Evolutionary conservation across 2,329 filamentous ascomycete genomes (phyloP), one percentile per base, ranked within the genome.

Genomic region (Pseudogymnoascus sp.): DNA sequence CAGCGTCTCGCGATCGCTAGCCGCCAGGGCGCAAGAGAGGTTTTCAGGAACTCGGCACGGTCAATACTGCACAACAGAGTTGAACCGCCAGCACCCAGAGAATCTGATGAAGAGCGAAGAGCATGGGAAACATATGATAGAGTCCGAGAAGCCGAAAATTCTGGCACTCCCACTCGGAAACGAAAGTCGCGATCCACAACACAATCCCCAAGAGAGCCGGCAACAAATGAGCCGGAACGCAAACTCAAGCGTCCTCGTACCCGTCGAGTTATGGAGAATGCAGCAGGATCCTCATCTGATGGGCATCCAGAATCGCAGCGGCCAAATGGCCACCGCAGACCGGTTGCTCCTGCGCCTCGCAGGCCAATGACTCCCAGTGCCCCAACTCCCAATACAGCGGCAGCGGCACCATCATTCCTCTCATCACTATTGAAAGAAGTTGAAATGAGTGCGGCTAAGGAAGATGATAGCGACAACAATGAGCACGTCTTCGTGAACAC

Each of bases 71-170:
- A 85, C 64, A 78, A 81, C 68, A 71, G 77, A 72, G 71, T 78
- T 74, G 66, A 64, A 59, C 73, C 71, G 69, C 77, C 76, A 14
- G 83, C 83, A 36, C 82, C 86, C 45, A 84, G 85, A 39, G 90
- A 96, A 74, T 89, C 88, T 6, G 78, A 87, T 45, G 92, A 96
- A 69, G 92, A 96, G 74, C 81, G 88, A 62, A 83, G 86, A 64
- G 91, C 93, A 3, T 97, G 93, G 95, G 91, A 92, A 66, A 91
- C 90, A 18, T 87, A 97, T 67, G 93, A 97, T 69, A 90, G 88
- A 73, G 92, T 90, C 47, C 84, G 91, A 67, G 88, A 93, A 66
- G 82, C 84, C 16, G 83, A 89, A 67, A 80, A 77, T 54, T 74
- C 77, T 29, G 75, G 71, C 61, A 76, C 82, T 45, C 81, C 78